Conservation (phyloP, 495 filamentous ascomycete genomes). For the Margaritispora aquatica region DNA sequence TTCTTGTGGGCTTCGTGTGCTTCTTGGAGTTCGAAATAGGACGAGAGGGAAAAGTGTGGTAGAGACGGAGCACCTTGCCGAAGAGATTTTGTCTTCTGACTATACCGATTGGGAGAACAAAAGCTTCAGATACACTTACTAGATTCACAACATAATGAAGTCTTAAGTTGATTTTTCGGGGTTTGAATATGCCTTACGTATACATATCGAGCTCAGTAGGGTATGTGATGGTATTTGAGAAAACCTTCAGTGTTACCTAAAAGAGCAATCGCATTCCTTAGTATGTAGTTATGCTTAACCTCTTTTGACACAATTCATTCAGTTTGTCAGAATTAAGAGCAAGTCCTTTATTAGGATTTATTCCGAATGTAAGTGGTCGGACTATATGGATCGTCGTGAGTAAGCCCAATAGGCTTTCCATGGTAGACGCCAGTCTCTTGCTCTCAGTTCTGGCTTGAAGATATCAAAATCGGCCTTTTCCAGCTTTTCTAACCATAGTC, state of each 20-base stretch:
- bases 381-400: constrained; percentile 17
- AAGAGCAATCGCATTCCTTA: too few species aligned
- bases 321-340: not conserved
- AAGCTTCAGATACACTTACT: constrained; percentile 13
- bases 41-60: constrained; percentile 29
- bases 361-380: too few species aligned
- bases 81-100: constrained; percentile 1
- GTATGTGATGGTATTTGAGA: too few species aligned
- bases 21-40: constrained; percentile 40
- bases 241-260: too few species aligned
- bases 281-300: too few species aligned
- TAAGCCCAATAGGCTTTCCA: constrained; percentile 75
- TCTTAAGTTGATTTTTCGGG: not conserved
- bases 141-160: not conserved
- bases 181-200: not conserved
- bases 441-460: constrained; percentile 57
- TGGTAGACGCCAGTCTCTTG: constrained; percentile 79
- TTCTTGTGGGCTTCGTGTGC: constrained; percentile 30
- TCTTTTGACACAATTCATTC: not conserved
- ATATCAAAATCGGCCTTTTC: constrained; percentile 80
- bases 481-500: constrained; percentile 69
- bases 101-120: constrained; percentile 10
- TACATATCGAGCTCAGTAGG: too few species aligned
- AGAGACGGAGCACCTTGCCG: not conserved
- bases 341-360: too few species aligned